A percentile compares a stretch with the other conserved stretches of the same genome.
phyloP scores from a whole-genome alignment of 2,329 filamentous ascomycete genomes.

The Lasiodiplodia sp. region DNA sequence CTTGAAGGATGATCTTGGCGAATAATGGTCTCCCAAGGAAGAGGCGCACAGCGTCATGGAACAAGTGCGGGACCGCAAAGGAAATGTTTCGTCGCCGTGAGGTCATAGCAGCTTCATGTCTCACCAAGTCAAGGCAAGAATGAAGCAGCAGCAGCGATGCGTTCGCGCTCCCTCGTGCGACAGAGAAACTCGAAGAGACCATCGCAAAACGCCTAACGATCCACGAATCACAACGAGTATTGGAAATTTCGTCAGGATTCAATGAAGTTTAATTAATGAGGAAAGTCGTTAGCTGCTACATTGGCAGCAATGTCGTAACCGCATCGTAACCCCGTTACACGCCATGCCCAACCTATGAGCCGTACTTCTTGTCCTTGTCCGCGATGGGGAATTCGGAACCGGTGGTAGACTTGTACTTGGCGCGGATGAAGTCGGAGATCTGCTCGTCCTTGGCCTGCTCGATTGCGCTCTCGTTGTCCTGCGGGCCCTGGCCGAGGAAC shows the following conservation, averaged over 20 bases:
- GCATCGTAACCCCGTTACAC: background rate
- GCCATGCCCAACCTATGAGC: background rate
- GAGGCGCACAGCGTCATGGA: background rate
- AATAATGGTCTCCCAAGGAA: background rate
- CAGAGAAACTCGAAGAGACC: no score
- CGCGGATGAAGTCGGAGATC: conserved; percentile 75
- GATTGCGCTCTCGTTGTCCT: conserved; percentile 70
- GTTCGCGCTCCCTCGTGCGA: no score
- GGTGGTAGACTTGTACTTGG: conserved; percentile 72
- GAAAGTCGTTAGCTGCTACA: background rate
- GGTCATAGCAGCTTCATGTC: no score
- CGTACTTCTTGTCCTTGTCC: conserved; percentile 66
- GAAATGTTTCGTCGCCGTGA: no score
- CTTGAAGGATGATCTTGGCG: background rate
- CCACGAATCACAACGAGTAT: background rate
- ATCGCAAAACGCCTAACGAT: no score
- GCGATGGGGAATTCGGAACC: conserved; percentile 74
- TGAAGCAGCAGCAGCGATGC: no score
- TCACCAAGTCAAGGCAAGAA: no score
- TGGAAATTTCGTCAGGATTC: background rate
- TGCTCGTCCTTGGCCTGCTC: conserved; percentile 87
- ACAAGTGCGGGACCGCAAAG: background rate
- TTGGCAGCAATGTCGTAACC: background rate
- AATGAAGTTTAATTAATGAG: background rate
- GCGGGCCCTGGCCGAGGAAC: conserved; percentile 71